These are phyloP conservation scores for Microstegium vimineum DNA, from an alignment of 176 grass and related monocot species.

Conservation along the genomic window DNA sequence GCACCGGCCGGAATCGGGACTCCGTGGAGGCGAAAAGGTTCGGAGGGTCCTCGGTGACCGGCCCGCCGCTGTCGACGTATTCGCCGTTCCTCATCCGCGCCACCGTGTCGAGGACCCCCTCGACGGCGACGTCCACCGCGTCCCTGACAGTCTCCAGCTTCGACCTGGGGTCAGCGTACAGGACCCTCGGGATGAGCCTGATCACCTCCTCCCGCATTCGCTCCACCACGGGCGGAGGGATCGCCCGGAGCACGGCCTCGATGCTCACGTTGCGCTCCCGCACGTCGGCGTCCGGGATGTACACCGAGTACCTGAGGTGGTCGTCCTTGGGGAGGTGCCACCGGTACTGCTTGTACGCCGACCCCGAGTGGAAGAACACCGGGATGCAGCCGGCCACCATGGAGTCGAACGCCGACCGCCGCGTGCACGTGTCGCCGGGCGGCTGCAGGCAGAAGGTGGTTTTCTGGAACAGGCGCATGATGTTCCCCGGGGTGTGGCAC, in stretches of 20 bases:
- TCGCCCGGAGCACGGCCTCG: constrained; percentile 34
- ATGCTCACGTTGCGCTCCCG: constrained; percentile 39
- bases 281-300: constrained; percentile 34
- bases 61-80: neutral
- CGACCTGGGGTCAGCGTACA: constrained; percentile 39
- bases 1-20: neutral
- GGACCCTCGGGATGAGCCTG: constrained; percentile 26
- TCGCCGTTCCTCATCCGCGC: neutral
- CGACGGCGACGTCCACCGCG: constrained; percentile 47
- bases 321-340: constrained; percentile 38
- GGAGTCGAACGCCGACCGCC: constrained; percentile 47
- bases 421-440: constrained; percentile 42
- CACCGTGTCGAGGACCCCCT: constrained; percentile 27
- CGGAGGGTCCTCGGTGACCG: neutral
- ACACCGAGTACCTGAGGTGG: constrained; percentile 41
- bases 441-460: constrained; percentile 53
- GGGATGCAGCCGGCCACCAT: constrained; percentile 52
- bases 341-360: constrained; percentile 45
- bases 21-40: neutral
- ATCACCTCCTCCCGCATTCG: constrained; percentile 44
- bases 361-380: constrained; percentile 41
- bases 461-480: constrained; percentile 47
- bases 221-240: constrained; percentile 26
- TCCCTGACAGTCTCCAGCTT: constrained; percentile 43
- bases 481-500: constrained; percentile 37